Evolutionary conservation across 2,329 filamentous ascomycete species (phyloP).

Genomic region (Neopestalotiopsis rosae): DNA sequence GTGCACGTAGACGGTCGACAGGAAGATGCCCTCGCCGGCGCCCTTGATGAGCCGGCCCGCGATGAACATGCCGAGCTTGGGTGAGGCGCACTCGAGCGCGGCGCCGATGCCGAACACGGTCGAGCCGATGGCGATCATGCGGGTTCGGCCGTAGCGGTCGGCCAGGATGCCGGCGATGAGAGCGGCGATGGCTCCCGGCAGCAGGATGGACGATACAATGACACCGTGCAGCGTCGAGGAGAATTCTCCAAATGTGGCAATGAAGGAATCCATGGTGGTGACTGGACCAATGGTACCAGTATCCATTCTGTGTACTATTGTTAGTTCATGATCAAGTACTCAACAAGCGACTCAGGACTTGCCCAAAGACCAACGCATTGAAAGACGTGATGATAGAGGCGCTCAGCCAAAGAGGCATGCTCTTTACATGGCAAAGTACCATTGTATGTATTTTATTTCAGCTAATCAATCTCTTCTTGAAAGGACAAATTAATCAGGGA

Average conservation of each 20-base stretch:
- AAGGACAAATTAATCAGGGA: neutral
- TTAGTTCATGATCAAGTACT: neutral
- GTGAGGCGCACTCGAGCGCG: slow-evolving; percentile 27
- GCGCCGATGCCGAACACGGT: slow-evolving; percentile 49
- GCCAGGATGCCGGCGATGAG: slow-evolving; percentile 62
- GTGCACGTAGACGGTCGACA: slow-evolving; percentile 58
- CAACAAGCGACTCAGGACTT: neutral
- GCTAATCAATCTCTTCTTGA: neutral
- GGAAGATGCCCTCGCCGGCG: slow-evolving; percentile 61
- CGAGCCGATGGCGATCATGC: slow-evolving; percentile 55
- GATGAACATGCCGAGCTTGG: slow-evolving; percentile 31
- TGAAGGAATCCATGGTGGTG: slow-evolving; percentile 61
- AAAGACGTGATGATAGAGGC: slow-evolving; percentile 12
- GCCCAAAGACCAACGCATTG: slow-evolving; percentile 15
- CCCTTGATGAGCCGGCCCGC: slow-evolving; percentile 60
- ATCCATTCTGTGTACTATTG: slow-evolving; percentile 24
- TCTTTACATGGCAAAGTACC: neutral
- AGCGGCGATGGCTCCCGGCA: slow-evolving; percentile 64
- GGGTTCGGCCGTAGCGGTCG: slow-evolving; percentile 57
- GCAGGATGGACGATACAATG: slow-evolving; percentile 64
- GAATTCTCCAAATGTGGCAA: slow-evolving; percentile 53
- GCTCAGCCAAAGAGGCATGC: slow-evolving; percentile 15
- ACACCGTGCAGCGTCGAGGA: slow-evolving; percentile 62
- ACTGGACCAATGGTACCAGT: slow-evolving; percentile 64
- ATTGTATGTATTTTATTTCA: neutral